Evolutionary conservation across 2,329 filamentous ascomycete genomes (phyloP), one percentile per base, ranked within the genome.

Genomic region (Aspergillus thermomutatus): DNA sequence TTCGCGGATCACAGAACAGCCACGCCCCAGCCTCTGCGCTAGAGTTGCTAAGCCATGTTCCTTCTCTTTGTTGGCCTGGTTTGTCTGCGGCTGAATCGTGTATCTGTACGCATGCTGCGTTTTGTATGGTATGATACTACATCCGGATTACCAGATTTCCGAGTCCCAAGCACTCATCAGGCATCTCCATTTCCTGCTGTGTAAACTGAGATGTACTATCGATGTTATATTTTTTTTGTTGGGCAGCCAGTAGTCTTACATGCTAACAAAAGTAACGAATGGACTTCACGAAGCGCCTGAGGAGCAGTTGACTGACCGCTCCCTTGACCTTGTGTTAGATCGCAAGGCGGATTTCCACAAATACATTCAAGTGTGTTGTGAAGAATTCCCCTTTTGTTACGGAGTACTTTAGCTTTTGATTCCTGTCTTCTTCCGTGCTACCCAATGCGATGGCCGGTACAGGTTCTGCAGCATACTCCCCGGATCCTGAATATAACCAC

Each of bases 381-480:
- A 34, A 14, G 31, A 6, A 34, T 17, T 6, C 14, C 14, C 17
- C 14, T 17, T 34, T 17, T 5, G 17, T 34, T 43, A 9, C 28
- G 28, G 5, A 31, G 28, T 31, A n/a, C 40, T 21, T 21, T 10
- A 19, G 21, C 4, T 43, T 43, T 23, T 21, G 2, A 2, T 46
- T 14, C 7, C 21, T 11, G 23, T 23, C 23, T 46, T 57, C 77
- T 96, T 99, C 60, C 88, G 84, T 34, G 90, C 93, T 27, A 96
- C 80, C 94, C 94, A 99, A 60, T 89, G 86, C 54, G 87, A 90
- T 17, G 90, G 90, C 59, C 80, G 81, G 72, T 97, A 99, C 5
- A 84, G 82, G 55, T 88, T 94, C 70, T 89, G 87, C 66, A 97
- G 77, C 91, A 99, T 94, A 68, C 92, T 96, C 52, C 86, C 78